Percentiles rank a stretch among this genome's conserved stretches.
phyloP scores from a whole-genome alignment of 2,329 filamentous ascomycete species.

The Pseudopithomyces maydicus region DNA sequence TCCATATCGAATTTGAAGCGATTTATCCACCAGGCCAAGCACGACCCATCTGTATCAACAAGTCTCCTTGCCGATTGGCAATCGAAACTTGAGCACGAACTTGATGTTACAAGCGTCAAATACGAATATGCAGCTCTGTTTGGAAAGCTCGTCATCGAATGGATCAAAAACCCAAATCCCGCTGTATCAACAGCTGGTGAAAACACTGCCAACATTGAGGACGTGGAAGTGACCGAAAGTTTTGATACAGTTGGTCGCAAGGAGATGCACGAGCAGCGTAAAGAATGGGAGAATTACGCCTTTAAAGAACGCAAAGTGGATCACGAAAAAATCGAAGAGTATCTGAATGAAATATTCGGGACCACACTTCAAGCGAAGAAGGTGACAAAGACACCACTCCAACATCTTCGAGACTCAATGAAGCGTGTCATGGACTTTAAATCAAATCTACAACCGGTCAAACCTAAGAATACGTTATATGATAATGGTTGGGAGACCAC shows the following conservation, averaged over 20 bases:
- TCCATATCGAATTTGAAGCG: conserved; percentile 23
- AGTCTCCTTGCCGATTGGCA: conserved; percentile 30
- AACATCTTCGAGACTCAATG: conserved; percentile 48
- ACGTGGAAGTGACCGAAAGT: conserved; percentile 24
- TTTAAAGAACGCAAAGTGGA: conserved; percentile 58
- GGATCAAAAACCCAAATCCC: conserved; percentile 34
- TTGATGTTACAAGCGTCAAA: conserved; percentile 35
- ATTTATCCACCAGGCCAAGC: conserved; percentile 32
- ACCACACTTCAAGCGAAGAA: conserved; percentile 47
- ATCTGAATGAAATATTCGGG: conserved; percentile 59
- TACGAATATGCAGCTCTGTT: conserved; percentile 36
- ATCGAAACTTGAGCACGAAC: conserved; percentile 25
- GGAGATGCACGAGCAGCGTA: conserved; percentile 49
- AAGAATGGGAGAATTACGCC: conserved; percentile 61
- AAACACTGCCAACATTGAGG: neutral
- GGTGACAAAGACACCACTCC: conserved; percentile 45
- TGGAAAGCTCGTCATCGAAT: conserved; percentile 33
- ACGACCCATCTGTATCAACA: conserved; percentile 33
- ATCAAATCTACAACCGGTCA: conserved; percentile 20
- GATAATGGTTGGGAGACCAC: conserved; percentile 18
- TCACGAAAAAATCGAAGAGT: conserved; percentile 51
- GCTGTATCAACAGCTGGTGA: neutral
- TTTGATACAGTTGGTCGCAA: conserved; percentile 51
- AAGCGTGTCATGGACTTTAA: conserved; percentile 29
- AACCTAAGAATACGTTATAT: conserved; percentile 25